These are phyloP conservation scores for Quercus glauca DNA, from an alignment of 306 rosid genomes.

Conservation along the genomic window DNA sequence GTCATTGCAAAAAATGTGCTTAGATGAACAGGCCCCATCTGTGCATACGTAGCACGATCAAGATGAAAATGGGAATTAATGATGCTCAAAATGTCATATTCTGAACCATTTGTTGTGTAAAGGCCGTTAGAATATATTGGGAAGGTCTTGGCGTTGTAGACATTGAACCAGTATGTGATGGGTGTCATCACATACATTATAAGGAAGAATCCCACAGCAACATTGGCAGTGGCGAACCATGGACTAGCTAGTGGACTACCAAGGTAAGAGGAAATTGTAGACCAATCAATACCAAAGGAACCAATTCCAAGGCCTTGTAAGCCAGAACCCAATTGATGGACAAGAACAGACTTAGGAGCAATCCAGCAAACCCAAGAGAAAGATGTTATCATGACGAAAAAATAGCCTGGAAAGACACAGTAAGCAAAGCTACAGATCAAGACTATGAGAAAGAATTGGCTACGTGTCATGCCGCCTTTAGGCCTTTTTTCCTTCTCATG, in stretches of 20 bases:
- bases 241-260: constrained; percentile 83
- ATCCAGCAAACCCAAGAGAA: constrained; percentile 83
- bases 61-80: constrained; percentile 63
- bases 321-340: constrained; percentile 81
- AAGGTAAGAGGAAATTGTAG: constrained; percentile 65
- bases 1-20: constrained; percentile 83
- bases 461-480: constrained; percentile 49
- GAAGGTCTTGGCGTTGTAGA: constrained; percentile 58
- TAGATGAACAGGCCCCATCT: constrained; percentile 54
- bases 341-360: constrained; percentile 51
- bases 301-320: constrained; percentile 66
- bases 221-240: constrained; percentile 72
- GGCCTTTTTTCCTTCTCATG: constrained; percentile 61
- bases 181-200: constrained; percentile 78
- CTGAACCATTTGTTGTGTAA: constrained; percentile 56
- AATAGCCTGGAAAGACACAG: constrained; percentile 65
- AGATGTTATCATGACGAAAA: constrained; percentile 48
- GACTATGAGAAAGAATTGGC: constrained; percentile 58
- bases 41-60: constrained; percentile 44
- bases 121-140: constrained; percentile 61
- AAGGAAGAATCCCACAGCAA: constrained; percentile 52
- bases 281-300: constrained; percentile 68
- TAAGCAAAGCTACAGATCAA: constrained; percentile 53
- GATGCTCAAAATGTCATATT: constrained; percentile 46
- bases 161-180: constrained; percentile 42